These are phyloP conservation scores for Vaccinium darrowii DNA, from an alignment of 148 eudicot species.

Conservation along the genomic window DNA sequence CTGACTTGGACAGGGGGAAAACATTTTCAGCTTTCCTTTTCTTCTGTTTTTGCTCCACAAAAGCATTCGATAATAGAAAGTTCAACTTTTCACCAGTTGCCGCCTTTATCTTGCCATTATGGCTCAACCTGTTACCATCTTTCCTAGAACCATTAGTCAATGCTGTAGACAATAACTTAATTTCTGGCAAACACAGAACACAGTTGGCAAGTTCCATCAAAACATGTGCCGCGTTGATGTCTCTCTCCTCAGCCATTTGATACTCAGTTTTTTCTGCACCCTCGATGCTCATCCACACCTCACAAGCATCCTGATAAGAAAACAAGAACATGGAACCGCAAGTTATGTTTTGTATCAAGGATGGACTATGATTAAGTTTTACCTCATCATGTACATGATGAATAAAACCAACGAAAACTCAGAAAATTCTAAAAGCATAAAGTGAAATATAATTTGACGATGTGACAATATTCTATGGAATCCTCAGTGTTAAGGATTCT, in stretches of 20 bases:
- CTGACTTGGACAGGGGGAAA: slow-evolving; percentile 5
- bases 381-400: background rate
- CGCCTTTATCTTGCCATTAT: slow-evolving; percentile 36
- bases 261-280: slow-evolving; percentile 37
- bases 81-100: slow-evolving; percentile 34
- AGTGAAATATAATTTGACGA: background rate
- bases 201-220: slow-evolving; percentile 20
- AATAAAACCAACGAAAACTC: background rate
- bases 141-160: background rate
- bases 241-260: slow-evolving; percentile 47
- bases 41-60: slow-evolving; percentile 37
- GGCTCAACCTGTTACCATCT: slow-evolving; percentile 16
- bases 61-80: slow-evolving; percentile 31
- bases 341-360: background rate
- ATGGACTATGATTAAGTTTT: background rate
- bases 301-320: background rate
- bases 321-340: background rate
- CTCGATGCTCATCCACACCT: slow-evolving; percentile 26
- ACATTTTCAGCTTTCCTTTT: slow-evolving; percentile 39
- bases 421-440: background rate
- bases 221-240: slow-evolving; percentile 14
- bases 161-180: background rate
- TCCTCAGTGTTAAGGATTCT: too few relatives aligned
- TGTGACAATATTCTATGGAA: background rate
- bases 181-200: background rate